Percentiles rank a stretch among this genome's conserved stretches.
phyloP scores from a whole-genome alignment of 371 early-diverging fungal genomes.

The Mucor saturninus region DNA sequence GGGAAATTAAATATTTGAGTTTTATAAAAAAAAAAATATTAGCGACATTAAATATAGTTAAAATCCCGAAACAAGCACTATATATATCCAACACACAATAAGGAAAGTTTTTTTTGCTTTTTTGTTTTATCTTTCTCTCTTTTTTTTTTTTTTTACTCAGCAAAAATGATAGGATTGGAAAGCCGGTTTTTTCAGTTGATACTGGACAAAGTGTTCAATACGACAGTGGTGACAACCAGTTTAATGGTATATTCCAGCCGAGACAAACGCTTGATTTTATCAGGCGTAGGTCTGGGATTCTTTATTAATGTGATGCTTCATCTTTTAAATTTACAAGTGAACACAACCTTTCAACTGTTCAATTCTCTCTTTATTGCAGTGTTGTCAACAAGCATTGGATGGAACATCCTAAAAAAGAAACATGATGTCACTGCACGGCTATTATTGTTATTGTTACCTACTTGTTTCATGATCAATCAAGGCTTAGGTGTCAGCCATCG shows the following conservation, averaged over 20 bases:
- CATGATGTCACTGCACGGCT: background rate
- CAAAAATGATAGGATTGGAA: background rate
- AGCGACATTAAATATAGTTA: too few relatives aligned
- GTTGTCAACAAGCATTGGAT: too few relatives aligned
- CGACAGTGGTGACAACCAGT: background rate
- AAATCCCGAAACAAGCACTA: too few relatives aligned
- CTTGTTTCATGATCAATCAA: conserved; percentile 17
- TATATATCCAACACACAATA: too few relatives aligned
- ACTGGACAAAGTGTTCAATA: background rate
- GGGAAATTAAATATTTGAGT: background rate
- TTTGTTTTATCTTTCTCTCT: background rate
- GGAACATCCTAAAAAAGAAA: background rate
- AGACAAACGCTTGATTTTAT: background rate
- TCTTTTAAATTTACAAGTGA: too few relatives aligned
- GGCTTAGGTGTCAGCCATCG: conserved; percentile 9
- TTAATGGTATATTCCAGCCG: background rate
- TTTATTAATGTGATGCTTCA: background rate
- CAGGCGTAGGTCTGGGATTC: background rate
- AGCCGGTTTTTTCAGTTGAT: background rate
- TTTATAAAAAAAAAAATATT: too few relatives aligned
- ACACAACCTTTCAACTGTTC: too few relatives aligned
- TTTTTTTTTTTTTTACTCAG: background rate
- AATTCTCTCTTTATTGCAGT: too few relatives aligned
- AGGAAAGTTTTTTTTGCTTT: background rate
- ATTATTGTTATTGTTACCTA: background rate